Base-by-base conservation (phyloP, 2,329 filamentous ascomycete species). In the Venturia oleaginea region DNA sequence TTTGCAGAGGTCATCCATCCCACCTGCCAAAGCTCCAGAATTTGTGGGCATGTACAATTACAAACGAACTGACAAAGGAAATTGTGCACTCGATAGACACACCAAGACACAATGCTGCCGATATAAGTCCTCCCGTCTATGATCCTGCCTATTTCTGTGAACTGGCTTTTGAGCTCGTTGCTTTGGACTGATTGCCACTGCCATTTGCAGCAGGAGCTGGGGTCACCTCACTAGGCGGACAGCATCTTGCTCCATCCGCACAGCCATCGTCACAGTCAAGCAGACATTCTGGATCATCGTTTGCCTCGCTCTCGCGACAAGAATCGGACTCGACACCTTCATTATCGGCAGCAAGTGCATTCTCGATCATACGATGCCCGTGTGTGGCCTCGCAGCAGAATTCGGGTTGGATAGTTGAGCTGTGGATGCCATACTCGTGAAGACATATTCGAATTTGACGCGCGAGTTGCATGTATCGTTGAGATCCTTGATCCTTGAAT, bases 391-490 rank as follows among this genome's bases (percentile, higher is more conserved):
- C 74, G 30, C 80, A 73, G 69, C 78, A 78, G 72, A 80, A 99
- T 75, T 99, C 94, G 6, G 94, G 94, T 76, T 99, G 94, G 70
- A 99, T 97, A 15, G 94, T 99, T 42, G 92, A 93, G 43, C 90
- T 95, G 79, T 99, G 94, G 68, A 99, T 97, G 64, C 94, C 93
- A 70, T 96, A 97, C 42, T 86, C 92, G 75, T 99, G 94, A 3
- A 99, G 85, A 71, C 94, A 99, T 71, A 87, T 87, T 59, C 92
- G 84, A 22, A 95, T 90, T 65, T 89, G 86, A 66, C 86, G 86
- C 24, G 93, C 91, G 46, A 99, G 83, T 68, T 87, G 84, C 93
- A 99, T 99, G 78, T 97, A 99, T 71, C 88, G 86, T 64, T 83
- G 83, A 0, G 83, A 85, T 51, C 88, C 88, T 69, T 92, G 86